Base-by-base conservation (phyloP, 1,284 basidiomycete genomes). In the Irpex rosettiformis region DNA sequence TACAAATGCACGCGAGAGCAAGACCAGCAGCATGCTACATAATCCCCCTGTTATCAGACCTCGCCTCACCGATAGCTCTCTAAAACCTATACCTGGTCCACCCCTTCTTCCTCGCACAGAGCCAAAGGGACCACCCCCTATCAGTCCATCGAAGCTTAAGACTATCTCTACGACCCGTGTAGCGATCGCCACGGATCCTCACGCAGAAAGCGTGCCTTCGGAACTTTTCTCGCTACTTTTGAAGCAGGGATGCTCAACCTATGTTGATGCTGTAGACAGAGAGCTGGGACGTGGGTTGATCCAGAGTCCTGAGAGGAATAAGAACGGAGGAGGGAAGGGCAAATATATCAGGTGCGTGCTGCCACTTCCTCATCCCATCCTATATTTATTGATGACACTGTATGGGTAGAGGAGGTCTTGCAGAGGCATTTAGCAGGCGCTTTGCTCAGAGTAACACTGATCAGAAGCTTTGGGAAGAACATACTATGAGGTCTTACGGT, bases 391-490 rank as follows among this genome's bases (percentile, higher is more conserved):
- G 11, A 21, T 54, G 24, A 7, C 11, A 11, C 28, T n/a, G 11
- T 55, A 45, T 55, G 16, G 47, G 28, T 56, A 82, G 83, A 28
- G 79, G 78, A 13, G 82, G 82, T 0, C 62, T 85, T 5, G 83
- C 82, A 0, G 78, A 78, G 49, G 74, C 74, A 7, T 76, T 80
- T 0, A 72, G 75, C 16, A 68, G 73, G 10, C 65, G 73, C 30
- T 75, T 81, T 40, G 66, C 73, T 16, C 75, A 74, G 18, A 65
- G 71, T 11, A 72, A 72, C 16, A 82, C 79, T 1, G 71, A 75
- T 11, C 71, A 79, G 29, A 62, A 72, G 10, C 70, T 85, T 1
- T 85, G 83, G 83, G 73, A 75, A 55, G 77, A 77, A 52, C 79
- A 81, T 55, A 69, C 74, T 52, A 73, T 28, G 5, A 49, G 51